A percentile compares a stretch with the other conserved stretches of the same genome.
Conservation (phyloP, 257 asterid species). For the Lycium barbarum region DNA sequence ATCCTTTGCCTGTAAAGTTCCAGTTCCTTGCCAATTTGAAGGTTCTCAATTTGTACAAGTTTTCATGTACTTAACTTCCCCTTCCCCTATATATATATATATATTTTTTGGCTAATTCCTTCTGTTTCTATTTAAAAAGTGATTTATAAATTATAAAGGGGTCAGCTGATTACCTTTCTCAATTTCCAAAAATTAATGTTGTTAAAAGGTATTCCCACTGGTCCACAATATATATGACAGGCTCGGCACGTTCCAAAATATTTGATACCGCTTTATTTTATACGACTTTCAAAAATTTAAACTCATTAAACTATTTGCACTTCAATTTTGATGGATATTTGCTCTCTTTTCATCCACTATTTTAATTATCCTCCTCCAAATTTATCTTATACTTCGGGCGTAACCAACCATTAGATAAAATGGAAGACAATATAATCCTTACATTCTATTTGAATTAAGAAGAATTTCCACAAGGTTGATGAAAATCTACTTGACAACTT, state of each 20-base stretch:
- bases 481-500: too few relatives aligned
- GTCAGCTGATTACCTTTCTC: background rate
- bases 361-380: too few relatives aligned
- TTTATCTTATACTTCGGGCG: background rate
- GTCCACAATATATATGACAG: background rate
- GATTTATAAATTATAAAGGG: background rate
- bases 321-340: too few relatives aligned
- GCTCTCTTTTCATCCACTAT: background rate
- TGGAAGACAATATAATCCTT: background rate
- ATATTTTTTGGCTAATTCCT: background rate
- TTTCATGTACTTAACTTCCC: background rate
- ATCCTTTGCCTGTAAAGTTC: background rate
- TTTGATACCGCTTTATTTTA: background rate
- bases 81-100: background rate
- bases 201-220: background rate
- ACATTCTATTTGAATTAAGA: background rate
- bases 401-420: background rate
- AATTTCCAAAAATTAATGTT: background rate
- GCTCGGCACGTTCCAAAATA: background rate
- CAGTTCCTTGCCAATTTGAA: background rate
- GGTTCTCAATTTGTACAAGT: slow-evolving; percentile 3
- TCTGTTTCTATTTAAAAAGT: background rate
- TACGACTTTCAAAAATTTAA: too few relatives aligned
- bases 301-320: too few relatives aligned
- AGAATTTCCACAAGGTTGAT: background rate